phyloP scores from a whole-genome alignment of 2,329 filamentous ascomycete genomes.

The Simplicillium sp. region DNA sequence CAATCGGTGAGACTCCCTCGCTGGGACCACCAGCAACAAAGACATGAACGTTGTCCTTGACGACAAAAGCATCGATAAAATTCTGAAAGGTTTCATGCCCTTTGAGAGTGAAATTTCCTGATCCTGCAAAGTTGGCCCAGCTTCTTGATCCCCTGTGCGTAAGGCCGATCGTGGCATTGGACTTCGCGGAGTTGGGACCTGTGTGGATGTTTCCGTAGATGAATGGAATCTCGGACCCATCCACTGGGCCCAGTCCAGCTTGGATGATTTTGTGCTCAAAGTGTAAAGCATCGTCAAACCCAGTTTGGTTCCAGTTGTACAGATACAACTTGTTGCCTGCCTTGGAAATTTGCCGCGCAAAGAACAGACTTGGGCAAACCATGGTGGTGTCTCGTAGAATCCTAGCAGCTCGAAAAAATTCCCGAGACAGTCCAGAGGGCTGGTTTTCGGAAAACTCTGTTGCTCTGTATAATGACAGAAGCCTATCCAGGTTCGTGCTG shows the following conservation, averaged over 20 bases:
- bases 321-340: neutral
- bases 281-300: too few relatives aligned
- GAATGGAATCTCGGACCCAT: conserved; percentile 42
- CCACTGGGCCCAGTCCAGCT: conserved; percentile 26
- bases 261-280: too few relatives aligned
- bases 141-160: conserved; percentile 25
- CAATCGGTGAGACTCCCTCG: conserved; percentile 27
- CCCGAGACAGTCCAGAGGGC: neutral
- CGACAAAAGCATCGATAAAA: conserved; percentile 25
- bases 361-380: neutral
- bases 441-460: neutral
- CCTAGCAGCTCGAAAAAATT: neutral
- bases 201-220: conserved; percentile 33
- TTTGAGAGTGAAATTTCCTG: conserved; percentile 20
- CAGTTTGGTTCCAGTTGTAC: neutral
- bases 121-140: conserved; percentile 33
- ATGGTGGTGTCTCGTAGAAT: neutral
- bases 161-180: conserved; percentile 31
- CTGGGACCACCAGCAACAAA: conserved; percentile 32
- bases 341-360: neutral
- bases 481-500: neutral
- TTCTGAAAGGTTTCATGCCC: conserved; percentile 24
- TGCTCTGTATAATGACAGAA: neutral
- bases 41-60: conserved; percentile 16
- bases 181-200: conserved; percentile 25